These are phyloP conservation scores for Noccaea caerulescens DNA, from an alignment of 345 rosid genomes.

Conservation along the genomic window DNA sequence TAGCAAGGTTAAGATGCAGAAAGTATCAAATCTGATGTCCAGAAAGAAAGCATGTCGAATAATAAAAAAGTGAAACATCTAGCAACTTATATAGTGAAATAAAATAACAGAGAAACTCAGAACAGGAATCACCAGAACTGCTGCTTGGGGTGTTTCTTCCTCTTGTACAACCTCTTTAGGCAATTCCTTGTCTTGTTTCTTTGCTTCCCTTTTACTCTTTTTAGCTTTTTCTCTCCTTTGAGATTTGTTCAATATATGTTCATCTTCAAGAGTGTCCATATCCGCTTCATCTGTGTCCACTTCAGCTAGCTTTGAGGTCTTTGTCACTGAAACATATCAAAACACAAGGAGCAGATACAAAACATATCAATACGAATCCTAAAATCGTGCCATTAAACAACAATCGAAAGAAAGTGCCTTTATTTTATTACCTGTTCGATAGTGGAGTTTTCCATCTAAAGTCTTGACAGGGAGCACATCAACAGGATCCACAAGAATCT, in stretches of 20 bases:
- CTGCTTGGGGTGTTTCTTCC: constrained; percentile 66
- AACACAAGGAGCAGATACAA: constrained; percentile 25
- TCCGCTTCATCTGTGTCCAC: constrained; percentile 39
- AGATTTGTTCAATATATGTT: constrained; percentile 60
- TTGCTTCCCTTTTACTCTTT: constrained; percentile 76
- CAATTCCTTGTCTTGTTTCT: constrained; percentile 60
- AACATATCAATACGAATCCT: constrained; percentile 3
- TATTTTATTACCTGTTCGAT: constrained; percentile 52
- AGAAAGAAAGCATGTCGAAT: constrained; percentile 5
- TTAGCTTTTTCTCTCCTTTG: constrained; percentile 84
- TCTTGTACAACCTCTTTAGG: constrained; percentile 54
- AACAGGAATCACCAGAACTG: constrained; percentile 68
- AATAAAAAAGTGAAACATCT: constrained; percentile 14
- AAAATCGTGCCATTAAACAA: background rate
- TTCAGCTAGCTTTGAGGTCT: constrained; percentile 35
- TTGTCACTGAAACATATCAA: constrained; percentile 47
- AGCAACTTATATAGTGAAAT: no score
- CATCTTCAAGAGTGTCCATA: constrained; percentile 44
- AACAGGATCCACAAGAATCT: constrained; percentile 59
- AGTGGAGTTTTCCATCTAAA: constrained; percentile 74
- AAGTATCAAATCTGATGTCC: constrained; percentile 9
- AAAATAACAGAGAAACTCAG: background rate
- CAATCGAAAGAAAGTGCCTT: background rate
- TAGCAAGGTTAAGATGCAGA: constrained; percentile 19
- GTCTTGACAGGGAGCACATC: constrained; percentile 89